Evolutionary conservation across 352 stramenopile species (phyloP).

Genomic region (Peronospora belbahrii): DNA sequence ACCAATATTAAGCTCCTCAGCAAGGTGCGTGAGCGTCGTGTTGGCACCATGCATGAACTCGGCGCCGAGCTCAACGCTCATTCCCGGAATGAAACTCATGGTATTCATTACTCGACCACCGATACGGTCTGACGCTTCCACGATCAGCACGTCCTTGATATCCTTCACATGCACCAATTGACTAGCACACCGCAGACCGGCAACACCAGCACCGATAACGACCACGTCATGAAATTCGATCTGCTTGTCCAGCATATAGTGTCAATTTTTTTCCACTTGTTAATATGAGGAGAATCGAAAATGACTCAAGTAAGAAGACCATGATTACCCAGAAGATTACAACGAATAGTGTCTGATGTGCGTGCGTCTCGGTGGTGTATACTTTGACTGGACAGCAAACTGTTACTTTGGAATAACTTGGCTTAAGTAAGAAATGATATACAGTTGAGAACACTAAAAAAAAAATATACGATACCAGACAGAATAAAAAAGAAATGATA

Average conservation of each 20-base stretch:
- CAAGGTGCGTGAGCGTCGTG: slow-evolving; percentile 64
- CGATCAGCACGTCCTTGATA: slow-evolving; percentile 60
- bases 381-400: slow-evolving; percentile 27
- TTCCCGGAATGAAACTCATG: slow-evolving; percentile 58
- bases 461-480: slow-evolving; percentile 6
- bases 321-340: slow-evolving; percentile 3
- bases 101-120: slow-evolving; percentile 58
- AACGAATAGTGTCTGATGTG: slow-evolving; percentile 16
- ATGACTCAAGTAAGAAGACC: slow-evolving; percentile 5
- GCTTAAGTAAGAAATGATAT: slow-evolving; percentile 6
- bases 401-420: slow-evolving; percentile 2
- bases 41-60: slow-evolving; percentile 73
- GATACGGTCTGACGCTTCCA: slow-evolving; percentile 58
- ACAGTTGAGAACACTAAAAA: background rate
- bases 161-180: slow-evolving; percentile 47
- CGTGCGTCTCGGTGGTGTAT: no score
- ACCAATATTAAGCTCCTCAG: slow-evolving; percentile 52
- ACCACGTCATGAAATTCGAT: slow-evolving; percentile 52
- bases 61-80: slow-evolving; percentile 66
- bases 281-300: slow-evolving; percentile 9
- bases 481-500: slow-evolving; percentile 9
- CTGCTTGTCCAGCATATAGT: slow-evolving; percentile 11
- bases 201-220: slow-evolving; percentile 58
- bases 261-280: background rate
- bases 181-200: slow-evolving; percentile 58